These are phyloP conservation scores for Tetragonia tetragonoides DNA, from an alignment of 148 eudicot genomes.

Conservation along the genomic window DNA sequence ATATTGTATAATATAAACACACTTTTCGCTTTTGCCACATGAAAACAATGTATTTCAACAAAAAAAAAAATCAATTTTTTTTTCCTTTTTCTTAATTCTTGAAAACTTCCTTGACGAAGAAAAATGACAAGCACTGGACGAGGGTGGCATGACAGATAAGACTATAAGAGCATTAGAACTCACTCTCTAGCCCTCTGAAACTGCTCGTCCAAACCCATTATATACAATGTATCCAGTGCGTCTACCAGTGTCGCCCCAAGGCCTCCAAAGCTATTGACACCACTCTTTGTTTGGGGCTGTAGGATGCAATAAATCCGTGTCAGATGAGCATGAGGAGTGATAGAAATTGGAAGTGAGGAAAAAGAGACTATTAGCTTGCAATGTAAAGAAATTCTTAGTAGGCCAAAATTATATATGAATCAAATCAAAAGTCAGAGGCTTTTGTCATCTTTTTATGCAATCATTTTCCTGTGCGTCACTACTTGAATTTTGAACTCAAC, in stretches of 20 bases:
- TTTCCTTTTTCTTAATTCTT: neutral
- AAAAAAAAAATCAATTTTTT: neutral
- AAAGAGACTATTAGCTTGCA: neutral
- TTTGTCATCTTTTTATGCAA: neutral
- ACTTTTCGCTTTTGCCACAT: neutral
- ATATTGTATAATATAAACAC: neutral
- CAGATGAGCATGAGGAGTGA: slow-evolving; percentile 1
- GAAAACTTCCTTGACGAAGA: neutral
- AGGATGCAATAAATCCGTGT: slow-evolving; percentile 5
- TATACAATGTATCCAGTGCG: slow-evolving; percentile 90
- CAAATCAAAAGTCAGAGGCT: slow-evolving; percentile 1
- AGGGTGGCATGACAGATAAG: neutral
- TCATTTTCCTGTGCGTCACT: neutral
- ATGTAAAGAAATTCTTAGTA: neutral
- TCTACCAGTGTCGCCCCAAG: slow-evolving; percentile 96
- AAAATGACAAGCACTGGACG: neutral
- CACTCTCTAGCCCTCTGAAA: slow-evolving; percentile 95
- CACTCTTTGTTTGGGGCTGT: slow-evolving; percentile 90
- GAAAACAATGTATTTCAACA: neutral
- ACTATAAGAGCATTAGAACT: slow-evolving; percentile 39
- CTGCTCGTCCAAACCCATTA: slow-evolving; percentile 95
- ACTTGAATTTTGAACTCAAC: neutral
- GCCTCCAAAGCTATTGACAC: slow-evolving; percentile 98
- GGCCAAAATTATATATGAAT: slow-evolving; percentile 2
- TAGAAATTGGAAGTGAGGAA: neutral